Conservation (phyloP, 768 basidiomycete genomes). For the Termitomyces sp. region DNA sequence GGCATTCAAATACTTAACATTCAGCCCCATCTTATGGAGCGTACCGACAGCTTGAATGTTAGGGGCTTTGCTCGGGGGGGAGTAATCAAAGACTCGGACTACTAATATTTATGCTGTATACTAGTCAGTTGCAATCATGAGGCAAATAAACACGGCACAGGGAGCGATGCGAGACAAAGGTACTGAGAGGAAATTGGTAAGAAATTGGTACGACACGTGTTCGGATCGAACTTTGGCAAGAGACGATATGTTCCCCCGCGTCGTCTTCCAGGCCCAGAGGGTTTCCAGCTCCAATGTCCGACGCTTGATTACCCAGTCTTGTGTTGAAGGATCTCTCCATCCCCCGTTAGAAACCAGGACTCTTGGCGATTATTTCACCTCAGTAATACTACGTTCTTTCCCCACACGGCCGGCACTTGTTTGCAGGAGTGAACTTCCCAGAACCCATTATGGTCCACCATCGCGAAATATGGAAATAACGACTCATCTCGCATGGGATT, state of each 20-base stretch:
- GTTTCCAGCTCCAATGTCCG: background rate
- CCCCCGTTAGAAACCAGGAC: slow-evolving; percentile 54
- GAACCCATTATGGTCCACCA: slow-evolving; percentile 55
- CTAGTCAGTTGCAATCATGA: too few relatives aligned
- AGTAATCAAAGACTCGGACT: too few relatives aligned
- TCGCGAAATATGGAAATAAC: slow-evolving; percentile 43
- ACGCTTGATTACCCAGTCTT: slow-evolving; percentile 38
- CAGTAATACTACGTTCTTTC: slow-evolving; percentile 47
- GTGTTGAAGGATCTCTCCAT: slow-evolving; percentile 49
- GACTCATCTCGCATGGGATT: slow-evolving; percentile 67
- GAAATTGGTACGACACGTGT: background rate
- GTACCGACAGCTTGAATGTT: too few relatives aligned
- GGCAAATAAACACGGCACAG: too few relatives aligned
- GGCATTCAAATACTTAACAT: too few relatives aligned
- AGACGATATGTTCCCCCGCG: background rate
- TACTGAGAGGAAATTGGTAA: too few relatives aligned
- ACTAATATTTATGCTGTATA: too few relatives aligned
- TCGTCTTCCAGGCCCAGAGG: background rate
- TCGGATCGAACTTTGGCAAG: background rate
- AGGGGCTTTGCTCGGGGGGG: too few relatives aligned
- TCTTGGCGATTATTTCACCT: slow-evolving; percentile 54
- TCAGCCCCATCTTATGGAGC: too few relatives aligned
- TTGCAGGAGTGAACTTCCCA: slow-evolving; percentile 51
- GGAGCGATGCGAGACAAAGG: too few relatives aligned
- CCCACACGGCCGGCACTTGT: slow-evolving; percentile 55